Evolutionary conservation across 2,329 filamentous ascomycete genomes (phyloP).

Genomic region (Penicillium expansum): DNA sequence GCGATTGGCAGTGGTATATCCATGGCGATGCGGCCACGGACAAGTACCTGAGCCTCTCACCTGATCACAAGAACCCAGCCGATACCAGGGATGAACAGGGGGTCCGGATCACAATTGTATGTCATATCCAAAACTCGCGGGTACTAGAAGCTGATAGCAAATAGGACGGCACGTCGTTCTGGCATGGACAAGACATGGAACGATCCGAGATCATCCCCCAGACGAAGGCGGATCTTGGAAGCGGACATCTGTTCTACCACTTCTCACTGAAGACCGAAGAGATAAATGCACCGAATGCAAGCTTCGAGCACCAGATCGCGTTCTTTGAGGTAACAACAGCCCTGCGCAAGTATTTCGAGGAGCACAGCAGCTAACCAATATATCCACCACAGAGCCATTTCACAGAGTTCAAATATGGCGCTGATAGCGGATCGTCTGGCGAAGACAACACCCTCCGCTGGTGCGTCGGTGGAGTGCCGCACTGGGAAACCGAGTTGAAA

Average conservation of each 20-base stretch:
- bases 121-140: constrained; percentile 36
- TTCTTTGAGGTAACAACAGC: constrained; percentile 46
- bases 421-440: constrained; percentile 42
- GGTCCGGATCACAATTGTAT: constrained; percentile 63
- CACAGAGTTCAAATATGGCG: constrained; percentile 70
- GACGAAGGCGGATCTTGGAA: constrained; percentile 62
- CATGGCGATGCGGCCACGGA: constrained; percentile 55
- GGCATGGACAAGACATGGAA: constrained; percentile 71
- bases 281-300: constrained; percentile 59
- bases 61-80: constrained; percentile 63
- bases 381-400: constrained; percentile 63
- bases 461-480: constrained; percentile 58
- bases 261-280: constrained; percentile 63
- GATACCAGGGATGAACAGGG: constrained; percentile 62
- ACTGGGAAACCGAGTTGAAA: constrained; percentile 63
- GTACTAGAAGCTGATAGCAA: background rate
- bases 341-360: too few relatives aligned
- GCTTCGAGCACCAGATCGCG: constrained; percentile 65
- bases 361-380: background rate
- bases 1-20: constrained; percentile 73
- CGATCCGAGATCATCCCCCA: constrained; percentile 72
- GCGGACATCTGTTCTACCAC: constrained; percentile 69
- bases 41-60: constrained; percentile 61
- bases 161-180: constrained; percentile 52
- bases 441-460: constrained; percentile 59